Base-by-base conservation (phyloP, 805 yeast genomes). In the Jamesozyma rosinii region DNA sequence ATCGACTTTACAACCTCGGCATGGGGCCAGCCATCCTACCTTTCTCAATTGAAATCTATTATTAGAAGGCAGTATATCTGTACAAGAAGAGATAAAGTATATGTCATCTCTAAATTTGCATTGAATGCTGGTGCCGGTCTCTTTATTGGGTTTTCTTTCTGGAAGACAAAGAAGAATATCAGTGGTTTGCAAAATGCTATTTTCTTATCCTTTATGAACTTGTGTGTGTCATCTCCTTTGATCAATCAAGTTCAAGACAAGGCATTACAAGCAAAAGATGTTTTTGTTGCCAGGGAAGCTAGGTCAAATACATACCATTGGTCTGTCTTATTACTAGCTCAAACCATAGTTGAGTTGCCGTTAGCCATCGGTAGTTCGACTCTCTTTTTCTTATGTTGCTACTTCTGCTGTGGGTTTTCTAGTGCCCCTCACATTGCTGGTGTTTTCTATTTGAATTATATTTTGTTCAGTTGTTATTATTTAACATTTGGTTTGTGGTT, bases 251-350 rank as follows among this genome's bases (percentile, higher is more conserved):
- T 78, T 42, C 83, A 80, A 57, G 79, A 72, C 26, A 70, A 72
- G 41, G 82, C 82, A 20, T 69, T 76, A 39, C 67, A 64, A 32
- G 69, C 79, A 17, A 72, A 88, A 54, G 82, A 78, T 44, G 64
- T 82, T 37, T 83, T 65, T 55, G 86, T 82, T 59, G 84, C 78
- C 11, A 72, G 90, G 54, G 92, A 83, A 55, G 69, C 79, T 15
- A 74, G 79, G 44, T 79, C 87, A 2, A 81, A 80, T 55, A 83
- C 86, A 13, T 83, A 75, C 66, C 83, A 80, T 54, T 83, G 89
- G 89, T 69, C 79, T n/a, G 63, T 75, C 35, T 64, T 83, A 59
- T 55, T 80, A 39, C 38, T 79, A 22, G 64, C 81, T 10, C 80
- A 79, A 52, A 65, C 66, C 41, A 20, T 76, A 3, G 70, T 70